A percentile compares a stretch with the other conserved stretches of the same genome.
These are phyloP conservation scores for Yamadazyma pseudoaaseri DNA, from an alignment of 1,139 yeast genomes.

Conservation along the genomic window DNA sequence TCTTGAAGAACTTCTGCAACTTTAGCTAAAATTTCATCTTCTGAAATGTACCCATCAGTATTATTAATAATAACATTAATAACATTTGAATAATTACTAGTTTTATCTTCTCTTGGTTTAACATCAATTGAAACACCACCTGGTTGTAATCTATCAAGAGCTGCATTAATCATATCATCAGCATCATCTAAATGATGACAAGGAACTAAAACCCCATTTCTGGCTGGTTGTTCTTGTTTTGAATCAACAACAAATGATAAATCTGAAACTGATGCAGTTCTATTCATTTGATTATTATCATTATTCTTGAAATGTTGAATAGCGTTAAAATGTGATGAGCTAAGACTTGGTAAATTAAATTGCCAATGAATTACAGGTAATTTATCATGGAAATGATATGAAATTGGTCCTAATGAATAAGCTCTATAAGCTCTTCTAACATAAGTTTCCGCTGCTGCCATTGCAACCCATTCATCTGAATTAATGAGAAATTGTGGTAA, in stretches of 20 bases:
- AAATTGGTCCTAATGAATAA: slow-evolving; percentile 77
- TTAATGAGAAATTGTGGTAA: slow-evolving; percentile 86
- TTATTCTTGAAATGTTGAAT: slow-evolving; percentile 50
- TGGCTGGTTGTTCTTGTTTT: slow-evolving; percentile 50
- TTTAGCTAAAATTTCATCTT: slow-evolving; percentile 63
- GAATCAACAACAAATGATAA: slow-evolving; percentile 79
- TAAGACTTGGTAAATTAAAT: slow-evolving; percentile 78
- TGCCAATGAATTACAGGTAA: slow-evolving; percentile 83
- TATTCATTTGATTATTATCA: slow-evolving; percentile 50
- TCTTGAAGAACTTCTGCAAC: slow-evolving; percentile 68
- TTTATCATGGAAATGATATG: slow-evolving; percentile 58
- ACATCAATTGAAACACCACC: slow-evolving; percentile 29
- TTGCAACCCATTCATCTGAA: slow-evolving; percentile 81
- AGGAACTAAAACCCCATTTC: slow-evolving; percentile 88
- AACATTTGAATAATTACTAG: slow-evolving; percentile 58
- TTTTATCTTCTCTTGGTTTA: slow-evolving; percentile 21
- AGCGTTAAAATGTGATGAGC: slow-evolving; percentile 66
- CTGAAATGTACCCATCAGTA: slow-evolving; percentile 71
- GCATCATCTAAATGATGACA: slow-evolving; percentile 84
- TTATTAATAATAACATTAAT: slow-evolving; percentile 75
- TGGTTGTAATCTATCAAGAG: slow-evolving; percentile 68
- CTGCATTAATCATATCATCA: slow-evolving; percentile 77
- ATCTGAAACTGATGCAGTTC: slow-evolving; percentile 92
- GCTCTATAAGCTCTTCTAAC: slow-evolving; percentile 97
- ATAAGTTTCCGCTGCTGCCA: slow-evolving; percentile 96